Conservation (phyloP, 139 green algal species). For the Chlamydomonas incerta region DNA sequence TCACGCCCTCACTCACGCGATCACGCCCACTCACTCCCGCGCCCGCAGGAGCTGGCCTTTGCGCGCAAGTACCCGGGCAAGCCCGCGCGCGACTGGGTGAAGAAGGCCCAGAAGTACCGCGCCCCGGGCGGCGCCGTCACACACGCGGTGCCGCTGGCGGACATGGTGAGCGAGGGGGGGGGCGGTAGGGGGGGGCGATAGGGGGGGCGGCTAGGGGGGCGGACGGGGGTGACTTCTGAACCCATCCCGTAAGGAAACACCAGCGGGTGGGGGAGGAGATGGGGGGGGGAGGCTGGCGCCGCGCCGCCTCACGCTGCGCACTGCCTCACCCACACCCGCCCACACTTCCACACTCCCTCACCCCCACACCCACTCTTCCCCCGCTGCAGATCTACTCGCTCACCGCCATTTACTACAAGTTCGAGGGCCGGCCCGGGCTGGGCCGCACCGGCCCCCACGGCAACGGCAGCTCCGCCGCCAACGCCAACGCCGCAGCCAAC, state of each 20-base stretch:
- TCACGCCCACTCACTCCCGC: too few relatives aligned
- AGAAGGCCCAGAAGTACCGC: constrained; percentile 67
- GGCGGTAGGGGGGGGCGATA: not conserved
- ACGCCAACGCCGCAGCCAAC: not conserved
- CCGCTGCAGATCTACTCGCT: constrained; percentile 36
- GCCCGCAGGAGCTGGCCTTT: constrained; percentile 57
- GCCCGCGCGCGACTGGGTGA: constrained; percentile 45
- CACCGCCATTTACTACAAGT: constrained; percentile 46
- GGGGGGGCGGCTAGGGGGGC: not conserved
- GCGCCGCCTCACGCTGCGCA: too few relatives aligned
- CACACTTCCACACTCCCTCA: not conserved
- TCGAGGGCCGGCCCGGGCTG: constrained; percentile 35
- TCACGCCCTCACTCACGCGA: too few relatives aligned
- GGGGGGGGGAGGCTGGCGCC: too few relatives aligned
- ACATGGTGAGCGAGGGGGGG: constrained; percentile 49
- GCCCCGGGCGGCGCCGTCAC: constrained; percentile 40
- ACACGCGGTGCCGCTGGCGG: constrained; percentile 45
- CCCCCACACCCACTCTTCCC: not conserved
- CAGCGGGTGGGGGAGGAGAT: too few relatives aligned
- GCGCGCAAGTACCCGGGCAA: constrained; percentile 60
- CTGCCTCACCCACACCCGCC: not conserved
- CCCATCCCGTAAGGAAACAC: too few relatives aligned
- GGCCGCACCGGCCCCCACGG: not conserved
- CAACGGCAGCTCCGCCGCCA: too few relatives aligned
- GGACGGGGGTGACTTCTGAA: too few relatives aligned